Conservation (phyloP, 1,139 yeast species). For the Hanseniaspora gamundiae region DNA sequence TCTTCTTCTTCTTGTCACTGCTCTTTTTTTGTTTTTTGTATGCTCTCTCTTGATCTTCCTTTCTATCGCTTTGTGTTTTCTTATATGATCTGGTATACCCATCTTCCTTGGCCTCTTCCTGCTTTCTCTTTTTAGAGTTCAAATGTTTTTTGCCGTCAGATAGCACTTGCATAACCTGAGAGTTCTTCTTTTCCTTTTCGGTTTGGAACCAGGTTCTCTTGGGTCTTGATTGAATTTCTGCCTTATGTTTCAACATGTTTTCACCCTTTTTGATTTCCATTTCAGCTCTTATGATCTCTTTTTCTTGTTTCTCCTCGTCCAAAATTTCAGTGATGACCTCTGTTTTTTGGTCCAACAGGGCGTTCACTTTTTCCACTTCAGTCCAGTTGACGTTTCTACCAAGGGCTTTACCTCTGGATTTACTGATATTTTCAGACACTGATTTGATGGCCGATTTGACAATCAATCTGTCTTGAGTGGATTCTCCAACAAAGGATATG, state of each 20-base stretch:
- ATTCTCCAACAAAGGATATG: constrained; percentile 87
- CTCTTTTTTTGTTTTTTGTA: constrained; percentile 25
- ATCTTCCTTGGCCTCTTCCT: constrained; percentile 37
- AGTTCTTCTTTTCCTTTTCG: constrained; percentile 53
- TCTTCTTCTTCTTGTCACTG: constrained; percentile 20
- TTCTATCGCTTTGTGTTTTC: constrained; percentile 59
- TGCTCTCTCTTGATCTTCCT: constrained; percentile 33
- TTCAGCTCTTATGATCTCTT: constrained; percentile 78
- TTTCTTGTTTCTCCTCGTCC: constrained; percentile 79
- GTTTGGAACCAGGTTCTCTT: constrained; percentile 94
- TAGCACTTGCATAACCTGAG: constrained; percentile 20
- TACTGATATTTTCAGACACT: constrained; percentile 31
- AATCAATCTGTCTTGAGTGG: constrained; percentile 69
- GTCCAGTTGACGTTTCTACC: constrained; percentile 84
- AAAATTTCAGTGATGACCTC: constrained; percentile 62
- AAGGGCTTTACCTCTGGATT: constrained; percentile 42
- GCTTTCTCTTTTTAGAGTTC: constrained; percentile 49
- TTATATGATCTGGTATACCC: constrained; percentile 42
- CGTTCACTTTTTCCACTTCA: constrained; percentile 58
- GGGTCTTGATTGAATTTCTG: constrained; percentile 82
- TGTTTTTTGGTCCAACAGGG: constrained; percentile 45
- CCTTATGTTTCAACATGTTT: constrained; percentile 65
- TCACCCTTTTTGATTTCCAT: constrained; percentile 81
- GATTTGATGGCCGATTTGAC: constrained; percentile 79
- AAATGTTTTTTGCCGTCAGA: constrained; percentile 36